A percentile compares a stretch with the other conserved stretches of the same genome.
Conservation (phyloP, 805 yeast genomes). For the Maudiozyma serrabonitensis region DNA sequence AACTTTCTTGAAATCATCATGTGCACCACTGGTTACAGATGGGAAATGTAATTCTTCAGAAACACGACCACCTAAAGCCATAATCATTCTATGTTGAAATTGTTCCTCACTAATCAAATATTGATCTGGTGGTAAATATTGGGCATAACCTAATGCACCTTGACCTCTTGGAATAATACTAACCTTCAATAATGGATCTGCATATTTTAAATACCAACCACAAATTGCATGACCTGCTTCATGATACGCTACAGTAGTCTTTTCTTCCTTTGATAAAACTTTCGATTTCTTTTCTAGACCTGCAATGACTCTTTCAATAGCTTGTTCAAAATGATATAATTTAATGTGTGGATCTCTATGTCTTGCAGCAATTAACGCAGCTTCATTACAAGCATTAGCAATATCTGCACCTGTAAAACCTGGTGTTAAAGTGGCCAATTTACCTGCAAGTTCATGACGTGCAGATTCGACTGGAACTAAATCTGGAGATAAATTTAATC, state of each 20-base stretch:
- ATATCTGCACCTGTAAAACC: slow-evolving; percentile 96
- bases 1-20: slow-evolving; percentile 86
- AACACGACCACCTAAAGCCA: slow-evolving; percentile 89
- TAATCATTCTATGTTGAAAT: slow-evolving; percentile 76
- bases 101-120: slow-evolving; percentile 70
- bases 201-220: slow-evolving; percentile 83
- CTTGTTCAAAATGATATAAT: slow-evolving; percentile 74
- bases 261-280: slow-evolving; percentile 70
- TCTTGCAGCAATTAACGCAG: slow-evolving; percentile 89
- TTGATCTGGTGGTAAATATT: slow-evolving; percentile 83
- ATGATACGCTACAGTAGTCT: slow-evolving; percentile 81
- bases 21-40: slow-evolving; percentile 85
- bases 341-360: slow-evolving; percentile 51
- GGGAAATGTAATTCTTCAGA: slow-evolving; percentile 83
- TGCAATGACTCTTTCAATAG: slow-evolving; percentile 89
- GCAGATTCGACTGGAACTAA: slow-evolving; percentile 39
- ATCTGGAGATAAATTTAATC: slow-evolving; percentile 20
- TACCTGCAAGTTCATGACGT: slow-evolving; percentile 59
- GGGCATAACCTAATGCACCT: slow-evolving; percentile 95
- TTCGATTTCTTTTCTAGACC: slow-evolving; percentile 85
- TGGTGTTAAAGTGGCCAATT: slow-evolving; percentile 85
- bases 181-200: slow-evolving; percentile 89
- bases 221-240: slow-evolving; percentile 97
- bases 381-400: slow-evolving; percentile 90
- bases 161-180: slow-evolving; percentile 90